Percentiles rank a stretch among this genome's conserved stretches.
phyloP scores from a whole-genome alignment of 75 land plant genomes.

The Picea sitchensis region DNA sequence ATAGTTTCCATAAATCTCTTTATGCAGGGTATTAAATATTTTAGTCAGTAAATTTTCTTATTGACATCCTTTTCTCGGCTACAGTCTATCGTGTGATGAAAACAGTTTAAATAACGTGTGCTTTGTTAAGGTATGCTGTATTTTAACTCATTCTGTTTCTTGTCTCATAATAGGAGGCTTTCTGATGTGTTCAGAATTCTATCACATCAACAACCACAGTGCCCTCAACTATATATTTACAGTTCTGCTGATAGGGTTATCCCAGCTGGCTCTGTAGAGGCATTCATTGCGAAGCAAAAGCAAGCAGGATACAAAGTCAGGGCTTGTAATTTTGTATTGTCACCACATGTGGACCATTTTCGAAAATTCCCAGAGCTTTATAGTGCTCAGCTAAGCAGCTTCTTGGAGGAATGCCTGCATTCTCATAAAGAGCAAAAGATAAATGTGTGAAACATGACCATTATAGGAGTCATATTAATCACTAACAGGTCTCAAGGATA shows the following conservation, averaged over 20 bases:
- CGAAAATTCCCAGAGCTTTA: slow-evolving; percentile 77
- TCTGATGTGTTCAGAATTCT: slow-evolving; percentile 67
- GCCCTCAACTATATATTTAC: slow-evolving; percentile 96
- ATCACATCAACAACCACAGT: slow-evolving; percentile 72
- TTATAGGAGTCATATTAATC: too few relatives aligned
- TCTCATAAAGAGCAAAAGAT: background rate
- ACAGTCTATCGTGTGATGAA: background rate
- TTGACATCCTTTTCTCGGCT: background rate
- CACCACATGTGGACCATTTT: slow-evolving; percentile 99
- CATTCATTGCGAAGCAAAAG: slow-evolving; percentile 81
- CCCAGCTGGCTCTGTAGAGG: slow-evolving; percentile 83
- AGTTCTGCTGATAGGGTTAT: slow-evolving; percentile 94
- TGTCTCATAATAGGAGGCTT: slow-evolving; percentile 56
- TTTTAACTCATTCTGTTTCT: background rate
- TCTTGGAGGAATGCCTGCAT: slow-evolving; percentile 61
- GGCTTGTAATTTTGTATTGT: slow-evolving; percentile 77
- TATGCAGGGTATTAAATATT: background rate
- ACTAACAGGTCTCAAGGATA: too few relatives aligned
- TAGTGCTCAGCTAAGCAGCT: slow-evolving; percentile 70
- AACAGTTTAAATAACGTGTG: background rate
- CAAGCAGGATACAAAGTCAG: slow-evolving; percentile 78
- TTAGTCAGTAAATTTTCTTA: background rate
- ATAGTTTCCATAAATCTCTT: background rate
- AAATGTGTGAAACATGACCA: too few relatives aligned
- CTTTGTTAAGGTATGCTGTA: background rate